These are phyloP conservation scores for Backusella macrospora DNA, from an alignment of 192 early-diverging fungal genomes.

Conservation along the genomic window DNA sequence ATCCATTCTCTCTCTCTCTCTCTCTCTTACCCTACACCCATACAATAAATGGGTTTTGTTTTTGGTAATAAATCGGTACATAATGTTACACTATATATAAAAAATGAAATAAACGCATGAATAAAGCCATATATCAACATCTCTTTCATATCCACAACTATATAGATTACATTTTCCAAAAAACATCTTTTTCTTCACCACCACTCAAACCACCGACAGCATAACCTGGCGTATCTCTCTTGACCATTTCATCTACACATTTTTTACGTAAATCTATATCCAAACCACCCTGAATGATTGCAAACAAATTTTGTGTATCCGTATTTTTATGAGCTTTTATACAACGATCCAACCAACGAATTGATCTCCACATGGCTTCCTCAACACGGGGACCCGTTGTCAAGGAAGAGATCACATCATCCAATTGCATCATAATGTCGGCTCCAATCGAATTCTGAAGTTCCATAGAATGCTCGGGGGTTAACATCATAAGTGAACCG, in stretches of 20 bases:
- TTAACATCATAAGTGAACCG: conserved; percentile 77
- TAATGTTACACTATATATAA: conserved; percentile 58
- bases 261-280: conserved; percentile 66
- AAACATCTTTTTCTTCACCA: conserved; percentile 84
- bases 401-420: conserved; percentile 86
- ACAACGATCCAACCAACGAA: conserved; percentile 87
- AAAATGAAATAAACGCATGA: not conserved
- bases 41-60: conserved; percentile 88
- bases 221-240: conserved; percentile 81
- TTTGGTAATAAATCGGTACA: conserved; percentile 83
- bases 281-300: conserved; percentile 88
- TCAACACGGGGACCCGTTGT: conserved; percentile 81
- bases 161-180: conserved; percentile 71
- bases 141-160: not conserved
- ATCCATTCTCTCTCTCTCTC: not conserved
- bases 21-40: conserved; percentile 76
- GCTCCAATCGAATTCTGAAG: conserved; percentile 87
- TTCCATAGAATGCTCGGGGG: conserved; percentile 85
- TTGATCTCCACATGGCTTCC: conserved; percentile 88
- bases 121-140: not conserved
- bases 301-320: conserved; percentile 80
- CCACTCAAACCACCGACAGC: conserved; percentile 87
- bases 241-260: conserved; percentile 80
- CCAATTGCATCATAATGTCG: conserved; percentile 92
- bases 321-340: conserved; percentile 74